phyloP scores from a whole-genome alignment of 805 yeast genomes.

The Phaffomyces thermotolerans region DNA sequence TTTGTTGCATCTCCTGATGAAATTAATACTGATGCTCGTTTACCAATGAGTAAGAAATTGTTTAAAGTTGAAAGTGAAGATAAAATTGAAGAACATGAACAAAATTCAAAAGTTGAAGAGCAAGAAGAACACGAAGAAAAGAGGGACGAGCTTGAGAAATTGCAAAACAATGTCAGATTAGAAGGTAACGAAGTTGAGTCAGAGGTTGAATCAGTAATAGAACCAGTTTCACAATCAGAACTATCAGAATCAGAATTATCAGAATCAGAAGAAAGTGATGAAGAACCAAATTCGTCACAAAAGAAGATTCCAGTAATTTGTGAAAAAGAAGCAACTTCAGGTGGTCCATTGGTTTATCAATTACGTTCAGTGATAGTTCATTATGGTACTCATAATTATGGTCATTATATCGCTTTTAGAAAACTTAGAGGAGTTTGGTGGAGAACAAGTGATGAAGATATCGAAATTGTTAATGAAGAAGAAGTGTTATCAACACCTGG shows the following conservation, averaged over 20 bases:
- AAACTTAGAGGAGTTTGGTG: constrained; percentile 85
- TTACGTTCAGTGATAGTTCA: constrained; percentile 85
- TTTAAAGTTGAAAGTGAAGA: constrained; percentile 8
- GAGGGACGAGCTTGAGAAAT: neutral
- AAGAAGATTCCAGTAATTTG: constrained; percentile 7
- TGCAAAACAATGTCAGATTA: neutral
- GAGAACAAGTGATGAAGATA: constrained; percentile 89
- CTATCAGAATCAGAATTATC: neutral
- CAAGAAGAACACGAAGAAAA: neutral
- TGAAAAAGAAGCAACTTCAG: constrained; percentile 21
- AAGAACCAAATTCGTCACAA: constrained; percentile 5
- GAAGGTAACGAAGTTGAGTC: neutral
- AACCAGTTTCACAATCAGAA: neutral
- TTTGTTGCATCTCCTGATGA: constrained; percentile 65
- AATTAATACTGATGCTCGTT: constrained; percentile 73
- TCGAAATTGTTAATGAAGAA: constrained; percentile 67
- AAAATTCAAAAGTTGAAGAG: neutral
- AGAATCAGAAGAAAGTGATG: neutral
- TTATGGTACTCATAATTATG: constrained; percentile 93
- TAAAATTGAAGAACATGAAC: constrained; percentile 2
- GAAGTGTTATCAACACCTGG: constrained; percentile 82
- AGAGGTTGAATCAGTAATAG: neutral
- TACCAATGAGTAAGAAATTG: constrained; percentile 52
- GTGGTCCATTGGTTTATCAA: constrained; percentile 48
- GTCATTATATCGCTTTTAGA: constrained; percentile 92